phyloP scores from a whole-genome alignment of 768 basidiomycete genomes.

The Suillus variegatus region DNA sequence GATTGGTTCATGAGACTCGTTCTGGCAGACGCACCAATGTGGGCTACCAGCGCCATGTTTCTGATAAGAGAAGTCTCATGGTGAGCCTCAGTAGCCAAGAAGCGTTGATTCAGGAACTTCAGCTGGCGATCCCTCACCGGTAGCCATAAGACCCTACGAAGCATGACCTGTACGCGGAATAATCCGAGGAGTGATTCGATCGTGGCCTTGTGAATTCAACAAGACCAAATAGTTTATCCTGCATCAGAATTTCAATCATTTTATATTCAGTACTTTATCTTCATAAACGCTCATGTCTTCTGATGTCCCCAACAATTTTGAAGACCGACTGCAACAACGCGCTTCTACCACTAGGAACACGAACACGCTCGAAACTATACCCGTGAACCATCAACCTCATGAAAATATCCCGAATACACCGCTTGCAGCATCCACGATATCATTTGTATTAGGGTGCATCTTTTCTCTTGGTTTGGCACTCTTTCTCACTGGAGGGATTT shows the following conservation, averaged over 20 bases:
- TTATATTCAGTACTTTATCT: background rate
- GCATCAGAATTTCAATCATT: background rate
- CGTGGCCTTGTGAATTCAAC: slow-evolving; percentile 13
- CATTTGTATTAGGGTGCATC: slow-evolving; percentile 79
- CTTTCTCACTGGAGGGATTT: slow-evolving; percentile 49
- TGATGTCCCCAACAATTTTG: slow-evolving; percentile 33
- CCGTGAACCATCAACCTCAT: slow-evolving; percentile 37
- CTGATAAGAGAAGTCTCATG: slow-evolving; percentile 48
- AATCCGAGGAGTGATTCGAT: background rate
- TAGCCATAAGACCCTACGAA: slow-evolving; percentile 12
- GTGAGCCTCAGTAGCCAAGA: slow-evolving; percentile 22
- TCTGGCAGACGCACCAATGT: slow-evolving; percentile 61
- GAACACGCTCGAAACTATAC: slow-evolving; percentile 57
- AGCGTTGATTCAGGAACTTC: slow-evolving; percentile 14
- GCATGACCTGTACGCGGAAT: slow-evolving; percentile 19
- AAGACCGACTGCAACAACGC: slow-evolving; percentile 47
- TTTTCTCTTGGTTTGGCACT: slow-evolving; percentile 61
- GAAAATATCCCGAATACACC: slow-evolving; percentile 90
- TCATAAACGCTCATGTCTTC: slow-evolving; percentile 10
- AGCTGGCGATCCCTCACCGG: background rate
- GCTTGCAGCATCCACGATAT: slow-evolving; percentile 71
- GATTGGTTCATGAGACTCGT: background rate
- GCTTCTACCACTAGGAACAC: slow-evolving; percentile 26
- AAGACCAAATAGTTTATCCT: slow-evolving; percentile 17
- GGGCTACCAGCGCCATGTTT: slow-evolving; percentile 88